Evolutionary conservation across 1,284 basidiomycete species (phyloP).

Genomic region (Agroathelia rolfsii): DNA sequence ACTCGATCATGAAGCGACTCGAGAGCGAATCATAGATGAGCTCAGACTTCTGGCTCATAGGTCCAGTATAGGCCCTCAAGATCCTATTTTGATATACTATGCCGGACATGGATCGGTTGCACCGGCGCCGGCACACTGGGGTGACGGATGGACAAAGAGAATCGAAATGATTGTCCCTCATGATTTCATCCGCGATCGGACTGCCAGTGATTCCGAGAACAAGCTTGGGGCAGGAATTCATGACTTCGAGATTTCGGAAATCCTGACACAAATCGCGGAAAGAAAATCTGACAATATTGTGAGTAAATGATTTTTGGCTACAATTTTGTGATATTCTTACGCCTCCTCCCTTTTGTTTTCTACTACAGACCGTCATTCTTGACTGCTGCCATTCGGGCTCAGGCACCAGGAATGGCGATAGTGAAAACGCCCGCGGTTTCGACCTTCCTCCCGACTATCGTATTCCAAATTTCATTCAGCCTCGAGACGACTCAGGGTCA

Average conservation of each 20-base stretch:
- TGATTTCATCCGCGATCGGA: neutral
- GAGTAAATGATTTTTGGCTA: no score
- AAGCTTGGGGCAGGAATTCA: no score
- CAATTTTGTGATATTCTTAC: no score
- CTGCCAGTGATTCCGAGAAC: no score
- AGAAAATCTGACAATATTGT: no score
- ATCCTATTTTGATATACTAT: constrained; percentile 9
- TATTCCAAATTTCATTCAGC: no score
- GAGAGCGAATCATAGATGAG: constrained; percentile 2
- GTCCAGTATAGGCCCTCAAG: neutral
- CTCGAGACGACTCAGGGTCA: no score
- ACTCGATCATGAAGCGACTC: constrained; percentile 4
- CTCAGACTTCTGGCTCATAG: neutral
- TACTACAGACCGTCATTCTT: constrained; percentile 3
- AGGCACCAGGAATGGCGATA: neutral
- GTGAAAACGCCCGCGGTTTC: no score
- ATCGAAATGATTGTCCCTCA: constrained; percentile 4
- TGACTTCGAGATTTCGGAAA: no score
- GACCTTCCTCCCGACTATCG: no score
- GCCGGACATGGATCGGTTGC: constrained; percentile 7
- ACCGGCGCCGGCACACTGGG: constrained; percentile 2
- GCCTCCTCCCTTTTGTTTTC: no score
- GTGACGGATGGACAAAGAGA: neutral
- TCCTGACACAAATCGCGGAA: no score
- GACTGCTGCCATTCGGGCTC: constrained; percentile 2